Percentiles rank a stretch among this genome's conserved stretches.
Evolutionary conservation across 1,139 yeast genomes (phyloP).

Genomic region (Yamadazyma sp.): DNA sequence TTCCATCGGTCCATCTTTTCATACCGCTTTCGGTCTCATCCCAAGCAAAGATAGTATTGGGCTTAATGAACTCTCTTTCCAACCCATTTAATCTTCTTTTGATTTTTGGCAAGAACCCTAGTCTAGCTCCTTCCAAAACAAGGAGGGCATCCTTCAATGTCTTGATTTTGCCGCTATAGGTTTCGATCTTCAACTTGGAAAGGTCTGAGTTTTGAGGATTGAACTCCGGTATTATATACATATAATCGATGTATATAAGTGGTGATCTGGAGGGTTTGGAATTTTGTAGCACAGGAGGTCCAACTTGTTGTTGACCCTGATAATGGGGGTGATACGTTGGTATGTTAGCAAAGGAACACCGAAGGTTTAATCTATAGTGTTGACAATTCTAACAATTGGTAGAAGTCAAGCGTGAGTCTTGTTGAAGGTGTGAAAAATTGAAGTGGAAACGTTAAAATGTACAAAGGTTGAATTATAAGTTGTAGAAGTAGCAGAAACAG

Average conservation of each 20-base stretch:
- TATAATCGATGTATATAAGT: slow-evolving; percentile 14
- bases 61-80: slow-evolving; percentile 52
- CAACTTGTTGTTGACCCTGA: no score
- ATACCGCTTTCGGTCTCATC: slow-evolving; percentile 69
- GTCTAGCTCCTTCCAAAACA: slow-evolving; percentile 62
- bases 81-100: slow-evolving; percentile 58
- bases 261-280: slow-evolving; percentile 11
- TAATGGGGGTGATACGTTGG: no score
- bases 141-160: slow-evolving; percentile 63
- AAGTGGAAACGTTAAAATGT: no score
- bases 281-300: slow-evolving; percentile 1
- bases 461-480: no score
- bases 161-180: slow-evolving; percentile 60
- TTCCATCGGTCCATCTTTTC: slow-evolving; percentile 78
- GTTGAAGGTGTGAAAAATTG: no score
- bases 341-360: no score
- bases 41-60: slow-evolving; percentile 72
- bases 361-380: no score
- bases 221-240: slow-evolving; percentile 20
- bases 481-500: not conserved
- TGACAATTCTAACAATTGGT: no score
- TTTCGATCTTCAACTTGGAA: slow-evolving; percentile 39
- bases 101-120: slow-evolving; percentile 56
- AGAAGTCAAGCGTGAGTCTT: no score
- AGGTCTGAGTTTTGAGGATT: slow-evolving; percentile 7